Conservation (phyloP, 1,284 basidiomycete species). For the Ustilago bromivora region DNA sequence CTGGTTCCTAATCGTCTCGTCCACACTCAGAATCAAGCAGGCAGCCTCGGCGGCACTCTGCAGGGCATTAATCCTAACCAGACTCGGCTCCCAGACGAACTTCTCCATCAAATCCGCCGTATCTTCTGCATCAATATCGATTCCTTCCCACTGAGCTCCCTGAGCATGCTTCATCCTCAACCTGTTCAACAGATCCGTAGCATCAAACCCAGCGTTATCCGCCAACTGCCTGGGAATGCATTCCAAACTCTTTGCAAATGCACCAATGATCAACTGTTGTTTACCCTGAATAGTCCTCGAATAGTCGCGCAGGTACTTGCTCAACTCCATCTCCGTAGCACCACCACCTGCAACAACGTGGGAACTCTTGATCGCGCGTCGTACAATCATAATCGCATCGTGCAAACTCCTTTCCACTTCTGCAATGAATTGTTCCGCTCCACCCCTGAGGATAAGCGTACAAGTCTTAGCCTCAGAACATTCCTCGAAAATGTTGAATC, state of each 20-base stretch:
- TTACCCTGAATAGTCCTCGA: slow-evolving; percentile 95
- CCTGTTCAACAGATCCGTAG: slow-evolving; percentile 96
- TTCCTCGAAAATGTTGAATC: slow-evolving; percentile 95
- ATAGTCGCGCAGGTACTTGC: slow-evolving; percentile 88
- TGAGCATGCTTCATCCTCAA: slow-evolving; percentile 95
- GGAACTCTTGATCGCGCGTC: slow-evolving; percentile 93
- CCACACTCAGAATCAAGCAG: slow-evolving; percentile 78
- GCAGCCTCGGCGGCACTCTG: slow-evolving; percentile 95
- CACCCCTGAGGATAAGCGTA: slow-evolving; percentile 93
- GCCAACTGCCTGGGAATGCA: slow-evolving; percentile 98
- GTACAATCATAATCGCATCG: slow-evolving; percentile 99
- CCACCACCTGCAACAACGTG: slow-evolving; percentile 97
- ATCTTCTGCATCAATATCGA: slow-evolving; percentile 89
- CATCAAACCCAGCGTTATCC: slow-evolving; percentile 97
- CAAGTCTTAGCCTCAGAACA: slow-evolving; percentile 97
- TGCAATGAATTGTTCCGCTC: slow-evolving; percentile 98
- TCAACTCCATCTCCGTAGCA: slow-evolving; percentile 98
- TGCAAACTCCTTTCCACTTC: slow-evolving; percentile 97
- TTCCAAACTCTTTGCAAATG: slow-evolving; percentile 96
- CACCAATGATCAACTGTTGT: slow-evolving; percentile 91
- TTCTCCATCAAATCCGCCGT: slow-evolving; percentile 94
- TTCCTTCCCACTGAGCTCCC: slow-evolving; percentile 88
- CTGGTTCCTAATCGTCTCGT: slow-evolving; percentile 68
- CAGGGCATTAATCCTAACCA: slow-evolving; percentile 96
- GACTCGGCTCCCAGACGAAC: slow-evolving; percentile 97